phyloP scores from a whole-genome alignment of 371 early-diverging fungal genomes.

The Gilbertella persicaria region DNA sequence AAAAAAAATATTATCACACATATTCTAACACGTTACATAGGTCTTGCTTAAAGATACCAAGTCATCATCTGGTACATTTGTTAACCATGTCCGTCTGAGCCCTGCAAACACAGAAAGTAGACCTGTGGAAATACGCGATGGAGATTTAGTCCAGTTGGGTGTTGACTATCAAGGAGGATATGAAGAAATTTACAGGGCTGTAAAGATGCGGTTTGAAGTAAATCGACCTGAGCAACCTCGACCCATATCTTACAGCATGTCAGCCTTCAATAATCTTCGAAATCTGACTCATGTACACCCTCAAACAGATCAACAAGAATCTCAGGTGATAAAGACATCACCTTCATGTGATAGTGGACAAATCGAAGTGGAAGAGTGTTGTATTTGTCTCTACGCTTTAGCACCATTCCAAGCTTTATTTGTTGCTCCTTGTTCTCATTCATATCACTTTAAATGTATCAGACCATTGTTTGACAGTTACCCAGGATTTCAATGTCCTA shows the following conservation, averaged over 20 bases:
- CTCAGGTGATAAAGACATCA: constrained; percentile 7
- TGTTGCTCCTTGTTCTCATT: constrained; percentile 92
- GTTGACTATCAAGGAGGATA: constrained; percentile 94
- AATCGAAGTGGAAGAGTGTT: constrained; percentile 76
- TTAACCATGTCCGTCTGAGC: constrained; percentile 90
- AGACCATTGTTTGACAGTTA: constrained; percentile 69
- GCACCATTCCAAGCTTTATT: constrained; percentile 93
- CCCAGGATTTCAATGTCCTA: constrained; percentile 92
- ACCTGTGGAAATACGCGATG: constrained; percentile 85
- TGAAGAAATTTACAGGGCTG: constrained; percentile 71
- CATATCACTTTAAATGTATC: constrained; percentile 95
- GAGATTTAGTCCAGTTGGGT: constrained; percentile 93
- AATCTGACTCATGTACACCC: constrained; percentile 26
- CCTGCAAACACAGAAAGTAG: constrained; percentile 86
- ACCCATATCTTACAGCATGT: constrained; percentile 39
- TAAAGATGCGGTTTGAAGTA: constrained; percentile 74
- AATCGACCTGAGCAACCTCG: constrained; percentile 51
- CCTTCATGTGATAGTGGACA: background rate
- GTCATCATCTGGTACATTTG: constrained; percentile 95
- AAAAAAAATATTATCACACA: too few relatives aligned
- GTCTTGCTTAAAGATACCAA: constrained; percentile 69
- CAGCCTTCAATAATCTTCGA: constrained; percentile 42
- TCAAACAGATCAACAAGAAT: constrained; percentile 5
- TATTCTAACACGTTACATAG: too few relatives aligned
- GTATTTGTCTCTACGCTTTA: constrained; percentile 92